Evolutionary conservation across 345 rosid genomes (phyloP).

Genomic region (Hirschfeldia incana): DNA sequence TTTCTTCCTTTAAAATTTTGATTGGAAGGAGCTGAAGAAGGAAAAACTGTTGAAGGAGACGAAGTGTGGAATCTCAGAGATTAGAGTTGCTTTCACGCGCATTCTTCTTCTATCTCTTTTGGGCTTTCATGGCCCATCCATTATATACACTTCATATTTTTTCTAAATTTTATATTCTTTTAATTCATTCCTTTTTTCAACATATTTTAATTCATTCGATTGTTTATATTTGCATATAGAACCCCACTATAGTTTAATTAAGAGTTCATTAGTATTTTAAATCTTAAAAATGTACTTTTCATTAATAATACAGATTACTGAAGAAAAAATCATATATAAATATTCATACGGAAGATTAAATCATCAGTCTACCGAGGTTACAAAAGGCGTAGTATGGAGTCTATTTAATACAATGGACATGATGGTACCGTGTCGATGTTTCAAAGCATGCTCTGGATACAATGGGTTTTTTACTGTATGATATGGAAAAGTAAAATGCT

Average conservation of each 20-base stretch:
- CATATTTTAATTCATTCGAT: too few species aligned
- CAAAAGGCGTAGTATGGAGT: background rate
- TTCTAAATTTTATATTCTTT: too few species aligned
- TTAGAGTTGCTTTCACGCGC: conserved; percentile 38
- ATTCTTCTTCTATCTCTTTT: background rate
- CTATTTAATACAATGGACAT: background rate
- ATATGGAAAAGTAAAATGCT: background rate
- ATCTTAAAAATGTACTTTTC: too few species aligned
- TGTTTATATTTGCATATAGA: too few species aligned
- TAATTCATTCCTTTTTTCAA: too few species aligned
- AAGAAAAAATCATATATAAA: too few species aligned
- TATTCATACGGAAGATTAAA: too few species aligned
- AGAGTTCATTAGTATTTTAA: background rate
- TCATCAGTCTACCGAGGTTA: too few species aligned
- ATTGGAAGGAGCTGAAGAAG: background rate
- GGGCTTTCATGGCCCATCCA: conserved; percentile 32
- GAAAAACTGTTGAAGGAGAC: conserved; percentile 36
- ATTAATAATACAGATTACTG: too few species aligned
- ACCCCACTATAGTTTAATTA: too few species aligned
- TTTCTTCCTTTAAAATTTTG: background rate
- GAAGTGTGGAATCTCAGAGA: conserved; percentile 30
- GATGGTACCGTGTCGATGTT: background rate
- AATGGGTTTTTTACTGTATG: too few species aligned
- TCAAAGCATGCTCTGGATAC: background rate
- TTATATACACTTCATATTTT: background rate